Percentiles rank a stretch among this genome's conserved stretches.
phyloP scores from a whole-genome alignment of 371 early-diverging fungal species.

The Mucor racemosus region DNA sequence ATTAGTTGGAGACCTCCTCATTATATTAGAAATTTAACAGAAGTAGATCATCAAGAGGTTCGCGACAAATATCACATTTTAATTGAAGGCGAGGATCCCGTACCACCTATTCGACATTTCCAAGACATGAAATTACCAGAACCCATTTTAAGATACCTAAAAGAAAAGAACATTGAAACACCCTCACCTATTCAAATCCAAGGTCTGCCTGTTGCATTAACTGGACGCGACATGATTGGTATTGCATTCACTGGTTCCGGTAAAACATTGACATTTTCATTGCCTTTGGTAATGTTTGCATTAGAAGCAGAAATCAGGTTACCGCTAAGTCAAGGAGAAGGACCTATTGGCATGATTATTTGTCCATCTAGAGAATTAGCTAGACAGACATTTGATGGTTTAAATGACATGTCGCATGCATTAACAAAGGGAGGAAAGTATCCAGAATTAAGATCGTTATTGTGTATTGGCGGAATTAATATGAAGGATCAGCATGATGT shows the following conservation, averaged over 20 bases:
- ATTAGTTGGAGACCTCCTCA: constrained; percentile 82
- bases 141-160: constrained; percentile 82
- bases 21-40: constrained; percentile 62
- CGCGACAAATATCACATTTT: constrained; percentile 76
- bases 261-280: constrained; percentile 96
- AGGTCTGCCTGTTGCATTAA: constrained; percentile 77
- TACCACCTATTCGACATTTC: constrained; percentile 79
- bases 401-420: constrained; percentile 67
- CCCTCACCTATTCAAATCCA: constrained; percentile 99
- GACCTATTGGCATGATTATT: constrained; percentile 88
- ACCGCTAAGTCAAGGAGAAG: constrained; percentile 86
- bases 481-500: constrained; percentile 84
- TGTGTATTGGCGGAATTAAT: constrained; percentile 96
- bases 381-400: constrained; percentile 82
- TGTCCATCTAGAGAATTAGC: constrained; percentile 93
- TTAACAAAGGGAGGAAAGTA: constrained; percentile 69
- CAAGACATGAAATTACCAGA: constrained; percentile 81
- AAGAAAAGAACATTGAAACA: constrained; percentile 77
- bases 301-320: constrained; percentile 81
- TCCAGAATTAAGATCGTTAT: constrained; percentile 75
- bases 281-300: constrained; percentile 87
- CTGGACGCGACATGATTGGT: constrained; percentile 94
- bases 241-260: constrained; percentile 99
- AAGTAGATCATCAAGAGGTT: constrained; percentile 55
- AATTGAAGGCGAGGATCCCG: constrained; percentile 74